phyloP scores from a whole-genome alignment of 768 basidiomycete genomes.

The Boletus pseudopeckii region DNA sequence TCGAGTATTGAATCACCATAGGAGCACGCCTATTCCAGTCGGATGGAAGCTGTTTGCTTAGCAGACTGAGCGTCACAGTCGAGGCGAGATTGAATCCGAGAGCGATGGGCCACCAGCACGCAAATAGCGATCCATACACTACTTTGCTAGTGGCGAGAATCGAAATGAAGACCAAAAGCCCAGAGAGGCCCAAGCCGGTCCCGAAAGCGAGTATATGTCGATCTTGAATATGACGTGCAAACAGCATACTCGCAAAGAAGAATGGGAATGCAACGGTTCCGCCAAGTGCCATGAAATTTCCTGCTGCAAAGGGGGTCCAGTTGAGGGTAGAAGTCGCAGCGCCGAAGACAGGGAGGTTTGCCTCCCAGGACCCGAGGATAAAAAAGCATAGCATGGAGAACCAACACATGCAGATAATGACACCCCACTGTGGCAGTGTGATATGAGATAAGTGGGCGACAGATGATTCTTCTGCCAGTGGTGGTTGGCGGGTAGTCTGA shows the following conservation, averaged over 20 bases:
- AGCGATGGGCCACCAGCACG: conserved; percentile 48
- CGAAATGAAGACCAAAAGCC: conserved; percentile 48
- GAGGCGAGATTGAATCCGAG: conserved; percentile 70
- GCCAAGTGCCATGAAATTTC: conserved; percentile 68
- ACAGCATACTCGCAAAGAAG: conserved; percentile 56
- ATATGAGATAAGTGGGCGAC: conserved; percentile 9
- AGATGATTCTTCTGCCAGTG: conserved; percentile 3
- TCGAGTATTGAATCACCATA: conserved; percentile 65
- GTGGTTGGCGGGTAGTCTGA: not conserved
- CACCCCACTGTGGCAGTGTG: conserved; percentile 45
- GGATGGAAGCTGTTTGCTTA: conserved; percentile 66
- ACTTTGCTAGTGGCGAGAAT: conserved; percentile 41
- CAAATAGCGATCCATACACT: conserved; percentile 48
- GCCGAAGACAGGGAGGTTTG: conserved; percentile 62
- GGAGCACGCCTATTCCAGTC: conserved; percentile 42
- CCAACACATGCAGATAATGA: conserved; percentile 64
- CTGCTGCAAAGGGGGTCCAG: conserved; percentile 61
- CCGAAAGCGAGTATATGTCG: conserved; percentile 55
- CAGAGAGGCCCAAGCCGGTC: conserved; percentile 45
- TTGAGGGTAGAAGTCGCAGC: conserved; percentile 39
- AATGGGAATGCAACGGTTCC: conserved; percentile 62
- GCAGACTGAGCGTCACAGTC: conserved; percentile 61
- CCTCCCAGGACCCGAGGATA: conserved; percentile 66
- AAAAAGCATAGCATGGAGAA: conserved; percentile 69
- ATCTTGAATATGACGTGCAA: conserved; percentile 58